Base-by-base conservation (phyloP, 2,329 filamentous ascomycete species). In the Cercospora citrullina region DNA sequence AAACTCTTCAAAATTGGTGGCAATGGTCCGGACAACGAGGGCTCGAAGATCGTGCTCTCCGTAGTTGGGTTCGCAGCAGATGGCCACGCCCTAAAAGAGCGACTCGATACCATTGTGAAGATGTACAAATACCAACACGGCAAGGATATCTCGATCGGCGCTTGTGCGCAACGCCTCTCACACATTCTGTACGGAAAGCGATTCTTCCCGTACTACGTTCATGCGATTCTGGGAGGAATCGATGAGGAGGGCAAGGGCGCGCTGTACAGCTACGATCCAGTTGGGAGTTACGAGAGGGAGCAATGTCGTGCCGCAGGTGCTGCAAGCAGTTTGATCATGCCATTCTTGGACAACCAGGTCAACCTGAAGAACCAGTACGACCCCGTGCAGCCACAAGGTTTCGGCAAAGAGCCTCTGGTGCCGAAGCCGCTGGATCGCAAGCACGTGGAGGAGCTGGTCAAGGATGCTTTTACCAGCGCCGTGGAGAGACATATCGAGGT, bases 281-380 rank as follows among this genome's bases (percentile, higher is more conserved):
- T 99, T 51, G 95, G 95, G 74, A 96, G 92, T 79, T 99, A 98
- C 83, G 95, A 99, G 86, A 86, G 95, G 73, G 95, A 99, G 83
- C 92, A 96, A 83, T 97, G 94, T 84, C 89, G 94, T 72, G 94
- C 95, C 39, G 95, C 92, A 51, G 95, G 95, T 75, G 94, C 95
- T 14, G 91, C 93, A 64, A 75, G 72, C 59, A 95, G 92, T 77
- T 84, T 99, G 81, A 99, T 99, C 82, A 99, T 97, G 92, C 95
- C 95, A 1, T 99, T 99, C 86, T 83, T 99, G 77, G 95, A 99
- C 81, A 99, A 99, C 81, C 96, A 99, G 83, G 95, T 99, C 84
- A 98, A 98, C 84, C 94, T 94, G 86, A 99, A 97, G 87, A 99
- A 99, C 81, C 94, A 97, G 84, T 96, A 97, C 79, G 86, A 95